Percentiles rank a stretch among this genome's conserved stretches.
Conservation (phyloP, 2,329 filamentous ascomycete species). For the Penicillium sp. region DNA sequence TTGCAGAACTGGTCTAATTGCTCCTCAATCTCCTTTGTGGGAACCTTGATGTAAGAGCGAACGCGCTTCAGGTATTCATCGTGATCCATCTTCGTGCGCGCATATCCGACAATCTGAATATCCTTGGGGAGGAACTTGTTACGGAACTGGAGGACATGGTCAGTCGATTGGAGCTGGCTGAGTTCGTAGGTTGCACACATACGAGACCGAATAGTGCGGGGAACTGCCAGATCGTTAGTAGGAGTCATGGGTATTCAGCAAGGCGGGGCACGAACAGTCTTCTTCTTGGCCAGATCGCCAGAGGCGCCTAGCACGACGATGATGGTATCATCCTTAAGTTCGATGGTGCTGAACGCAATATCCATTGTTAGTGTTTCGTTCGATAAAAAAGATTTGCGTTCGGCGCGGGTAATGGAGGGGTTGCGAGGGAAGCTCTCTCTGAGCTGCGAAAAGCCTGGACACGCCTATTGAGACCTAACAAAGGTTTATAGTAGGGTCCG, state of each 20-base stretch:
- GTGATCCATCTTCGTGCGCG: slow-evolving; percentile 98
- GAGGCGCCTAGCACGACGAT: slow-evolving; percentile 97
- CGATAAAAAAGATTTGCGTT: slow-evolving; percentile 17
- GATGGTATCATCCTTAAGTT: slow-evolving; percentile 98
- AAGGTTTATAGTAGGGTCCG: not conserved
- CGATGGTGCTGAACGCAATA: slow-evolving; percentile 66
- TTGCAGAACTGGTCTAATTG: slow-evolving; percentile 87
- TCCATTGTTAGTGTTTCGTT: slow-evolving; percentile 36
- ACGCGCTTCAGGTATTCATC: slow-evolving; percentile 92
- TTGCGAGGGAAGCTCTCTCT: slow-evolving; percentile 14
- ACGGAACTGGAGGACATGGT: slow-evolving; percentile 67
- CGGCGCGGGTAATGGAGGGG: slow-evolving; percentile 17
- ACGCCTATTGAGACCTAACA: not conserved
- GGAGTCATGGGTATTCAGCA: slow-evolving; percentile 2
- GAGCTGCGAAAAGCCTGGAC: not conserved
- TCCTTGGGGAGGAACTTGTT: slow-evolving; percentile 98
- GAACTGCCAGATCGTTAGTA: slow-evolving; percentile 61
- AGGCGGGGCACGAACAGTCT: slow-evolving; percentile 69
- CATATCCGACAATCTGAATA: slow-evolving; percentile 97
- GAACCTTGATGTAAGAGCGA: slow-evolving; percentile 98
- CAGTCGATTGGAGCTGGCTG: slow-evolving; percentile 9
- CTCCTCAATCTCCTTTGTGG: slow-evolving; percentile 95
- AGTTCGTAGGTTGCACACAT: slow-evolving; percentile 49
- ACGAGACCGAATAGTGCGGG: slow-evolving; percentile 96
- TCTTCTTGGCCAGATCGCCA: slow-evolving; percentile 98